A percentile compares a stretch with the other conserved stretches of the same genome.
Evolutionary conservation across 1,284 basidiomycete genomes (phyloP).

Genomic region (Boletus austroedulis): DNA sequence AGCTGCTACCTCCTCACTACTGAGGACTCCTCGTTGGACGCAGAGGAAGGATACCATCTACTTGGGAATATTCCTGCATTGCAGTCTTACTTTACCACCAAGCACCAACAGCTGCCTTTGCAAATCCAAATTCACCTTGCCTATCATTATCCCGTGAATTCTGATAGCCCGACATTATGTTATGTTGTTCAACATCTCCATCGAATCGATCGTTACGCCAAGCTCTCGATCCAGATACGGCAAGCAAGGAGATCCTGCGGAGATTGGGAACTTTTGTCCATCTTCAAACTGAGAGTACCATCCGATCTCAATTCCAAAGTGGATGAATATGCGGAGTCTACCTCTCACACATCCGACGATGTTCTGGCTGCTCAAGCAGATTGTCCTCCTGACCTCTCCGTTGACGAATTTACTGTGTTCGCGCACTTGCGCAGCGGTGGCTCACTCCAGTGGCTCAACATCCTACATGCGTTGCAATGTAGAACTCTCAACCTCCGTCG

Average conservation of each 20-base stretch:
- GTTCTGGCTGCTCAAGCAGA: slow-evolving; percentile 40
- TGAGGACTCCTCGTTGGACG: accelerated
- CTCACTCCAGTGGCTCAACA: slow-evolving; percentile 49
- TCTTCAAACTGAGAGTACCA: not conserved
- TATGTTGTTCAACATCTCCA: not conserved
- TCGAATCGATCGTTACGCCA: not conserved
- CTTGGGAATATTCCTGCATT: not conserved
- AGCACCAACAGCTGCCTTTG: not conserved
- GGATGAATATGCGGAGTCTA: slow-evolving; percentile 9
- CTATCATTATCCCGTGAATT: not conserved
- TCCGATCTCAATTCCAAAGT: too few relatives aligned
- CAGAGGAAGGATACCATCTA: not conserved
- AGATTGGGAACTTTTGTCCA: not conserved
- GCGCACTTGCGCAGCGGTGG: slow-evolving; percentile 43
- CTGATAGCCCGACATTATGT: not conserved
- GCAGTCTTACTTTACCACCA: not conserved
- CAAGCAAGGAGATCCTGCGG: not conserved
- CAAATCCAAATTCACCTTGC: not conserved
- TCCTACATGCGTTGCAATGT: slow-evolving; percentile 41
- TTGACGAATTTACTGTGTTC: slow-evolving; percentile 45
- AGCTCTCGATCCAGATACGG: not conserved
- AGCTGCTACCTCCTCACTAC: not conserved
- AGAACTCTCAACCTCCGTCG: slow-evolving; percentile 37
- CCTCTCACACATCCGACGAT: slow-evolving; percentile 40
- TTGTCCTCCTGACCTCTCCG: slow-evolving; percentile 35